A percentile compares a stretch with the other conserved stretches of the same genome.
These are phyloP conservation scores for Arthrobotrys musiformis DNA, from an alignment of 2,329 filamentous ascomycete species.

Conservation along the genomic window DNA sequence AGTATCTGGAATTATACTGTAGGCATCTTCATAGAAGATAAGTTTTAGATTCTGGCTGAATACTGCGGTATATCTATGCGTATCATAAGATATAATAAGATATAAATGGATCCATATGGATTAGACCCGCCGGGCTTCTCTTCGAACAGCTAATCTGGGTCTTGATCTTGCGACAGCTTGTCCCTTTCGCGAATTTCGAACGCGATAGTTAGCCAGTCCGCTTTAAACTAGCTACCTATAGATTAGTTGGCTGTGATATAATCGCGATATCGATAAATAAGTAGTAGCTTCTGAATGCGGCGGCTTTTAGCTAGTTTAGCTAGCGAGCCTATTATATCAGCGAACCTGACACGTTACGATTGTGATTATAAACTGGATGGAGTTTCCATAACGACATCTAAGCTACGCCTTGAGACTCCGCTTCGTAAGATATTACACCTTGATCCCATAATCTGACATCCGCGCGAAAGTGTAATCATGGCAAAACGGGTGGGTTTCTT, in stretches of 20 bases:
- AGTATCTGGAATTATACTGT: conserved; percentile 1
- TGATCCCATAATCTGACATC: conserved; percentile 19
- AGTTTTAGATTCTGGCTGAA: conserved; percentile 36
- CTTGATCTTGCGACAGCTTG: conserved; percentile 36
- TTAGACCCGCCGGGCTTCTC: not conserved
- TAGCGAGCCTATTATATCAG: conserved; percentile 19
- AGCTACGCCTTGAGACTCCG: not conserved
- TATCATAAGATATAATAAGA: not conserved
- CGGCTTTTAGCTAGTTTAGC: not conserved
- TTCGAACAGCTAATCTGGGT: conserved; percentile 2
- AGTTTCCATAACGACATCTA: conserved; percentile 30
- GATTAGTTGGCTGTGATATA: not conserved
- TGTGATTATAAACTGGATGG: not conserved
- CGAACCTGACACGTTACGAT: conserved; percentile 25
- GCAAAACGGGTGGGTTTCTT: not conserved
- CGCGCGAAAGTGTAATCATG: not conserved
- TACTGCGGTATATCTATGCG: conserved; percentile 16
- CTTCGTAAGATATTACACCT: conserved; percentile 1
- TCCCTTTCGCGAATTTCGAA: not conserved
- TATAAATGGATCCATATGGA: no score
- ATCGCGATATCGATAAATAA: conserved; percentile 19
- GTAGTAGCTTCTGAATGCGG: not conserved
- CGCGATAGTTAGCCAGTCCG: not conserved
- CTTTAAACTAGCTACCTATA: no score
- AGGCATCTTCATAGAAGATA: conserved; percentile 7